phyloP scores from a whole-genome alignment of 352 stramenopile species.

The Poterioochromonas sp. region DNA sequence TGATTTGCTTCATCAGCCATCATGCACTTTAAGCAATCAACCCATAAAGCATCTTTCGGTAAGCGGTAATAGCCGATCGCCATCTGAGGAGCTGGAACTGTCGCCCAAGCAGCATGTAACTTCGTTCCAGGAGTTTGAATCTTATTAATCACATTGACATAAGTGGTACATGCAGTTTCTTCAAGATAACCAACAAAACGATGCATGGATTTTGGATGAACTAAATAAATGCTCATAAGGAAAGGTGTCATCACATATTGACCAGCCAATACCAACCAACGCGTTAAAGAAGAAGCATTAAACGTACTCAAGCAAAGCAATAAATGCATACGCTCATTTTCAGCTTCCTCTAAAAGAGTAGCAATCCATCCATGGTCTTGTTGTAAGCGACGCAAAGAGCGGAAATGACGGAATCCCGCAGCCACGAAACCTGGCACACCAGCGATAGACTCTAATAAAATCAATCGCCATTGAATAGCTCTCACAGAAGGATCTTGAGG shows the following conservation, averaged over 20 bases:
- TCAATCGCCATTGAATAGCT: constrained; percentile 44
- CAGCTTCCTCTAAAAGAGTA: constrained; percentile 72
- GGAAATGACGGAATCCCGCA: constrained; percentile 55
- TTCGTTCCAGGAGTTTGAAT: constrained; percentile 25
- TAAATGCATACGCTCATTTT: constrained; percentile 85
- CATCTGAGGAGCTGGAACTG: constrained; percentile 33
- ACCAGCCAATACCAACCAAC: constrained; percentile 52
- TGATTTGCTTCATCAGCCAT: constrained; percentile 68
- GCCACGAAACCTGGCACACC: constrained; percentile 62
- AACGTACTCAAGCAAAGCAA: constrained; percentile 74
- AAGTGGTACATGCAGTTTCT: constrained; percentile 53
- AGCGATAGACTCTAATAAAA: constrained; percentile 65
- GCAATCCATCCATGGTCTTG: constrained; percentile 75
- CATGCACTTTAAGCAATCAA: constrained; percentile 24
- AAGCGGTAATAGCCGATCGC: constrained; percentile 36
- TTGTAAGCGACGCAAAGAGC: constrained; percentile 54
- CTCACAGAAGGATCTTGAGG: constrained; percentile 17
- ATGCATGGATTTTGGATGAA: constrained; percentile 72
- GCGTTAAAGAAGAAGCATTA: constrained; percentile 51
- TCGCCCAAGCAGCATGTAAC: constrained; percentile 29
- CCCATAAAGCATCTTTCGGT: constrained; percentile 11
- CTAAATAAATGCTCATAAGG: constrained; percentile 55
- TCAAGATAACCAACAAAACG: constrained; percentile 83
- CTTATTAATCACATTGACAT: constrained; percentile 35
- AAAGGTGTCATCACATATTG: constrained; percentile 49